phyloP scores from a whole-genome alignment of 176 grass and related monocot genomes.

The Pharus latifolius region DNA sequence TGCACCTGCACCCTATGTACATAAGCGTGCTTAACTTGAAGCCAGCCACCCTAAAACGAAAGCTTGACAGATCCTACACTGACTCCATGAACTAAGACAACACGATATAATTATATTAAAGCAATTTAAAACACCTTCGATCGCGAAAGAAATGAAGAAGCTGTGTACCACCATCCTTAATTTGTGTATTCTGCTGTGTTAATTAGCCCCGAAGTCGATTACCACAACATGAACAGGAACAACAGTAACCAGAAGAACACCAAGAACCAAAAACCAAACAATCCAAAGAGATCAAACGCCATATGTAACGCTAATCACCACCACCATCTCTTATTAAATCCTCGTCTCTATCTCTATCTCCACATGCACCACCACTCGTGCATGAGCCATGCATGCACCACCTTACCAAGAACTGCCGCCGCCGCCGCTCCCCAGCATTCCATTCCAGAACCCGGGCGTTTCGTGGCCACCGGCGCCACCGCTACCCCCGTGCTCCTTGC shows the following conservation, averaged over 20 bases:
- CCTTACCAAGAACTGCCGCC: constrained; percentile 34
- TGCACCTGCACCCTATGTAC: not conserved
- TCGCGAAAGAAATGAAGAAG: constrained; percentile 11
- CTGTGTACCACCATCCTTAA: constrained; percentile 31
- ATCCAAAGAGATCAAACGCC: constrained; percentile 25
- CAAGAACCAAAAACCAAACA: constrained; percentile 15
- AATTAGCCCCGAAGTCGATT: constrained; percentile 32
- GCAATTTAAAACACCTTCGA: too few species aligned
- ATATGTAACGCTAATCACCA: constrained; percentile 55
- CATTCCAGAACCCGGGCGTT: constrained; percentile 40
- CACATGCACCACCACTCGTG: constrained; percentile 32
- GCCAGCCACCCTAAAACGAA: not conserved
- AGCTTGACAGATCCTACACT: constrained; percentile 11
- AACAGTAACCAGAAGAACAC: constrained; percentile 10
- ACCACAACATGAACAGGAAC: constrained; percentile 39
- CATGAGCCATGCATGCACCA: constrained; percentile 54
- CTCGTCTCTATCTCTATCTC: constrained; percentile 35
- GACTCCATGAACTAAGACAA: not conserved
- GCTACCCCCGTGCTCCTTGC: constrained; percentile 21
- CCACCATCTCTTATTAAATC: constrained; percentile 48
- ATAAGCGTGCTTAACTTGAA: not conserved
- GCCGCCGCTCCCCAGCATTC: constrained; percentile 40
- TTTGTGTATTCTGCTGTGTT: constrained; percentile 52
- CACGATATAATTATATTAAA: not conserved
- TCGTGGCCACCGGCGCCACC: constrained; percentile 27